Evolutionary conservation across 2,329 filamentous ascomycete genomes (phyloP).

Genomic region (Alternaria triticimaculans): DNA sequence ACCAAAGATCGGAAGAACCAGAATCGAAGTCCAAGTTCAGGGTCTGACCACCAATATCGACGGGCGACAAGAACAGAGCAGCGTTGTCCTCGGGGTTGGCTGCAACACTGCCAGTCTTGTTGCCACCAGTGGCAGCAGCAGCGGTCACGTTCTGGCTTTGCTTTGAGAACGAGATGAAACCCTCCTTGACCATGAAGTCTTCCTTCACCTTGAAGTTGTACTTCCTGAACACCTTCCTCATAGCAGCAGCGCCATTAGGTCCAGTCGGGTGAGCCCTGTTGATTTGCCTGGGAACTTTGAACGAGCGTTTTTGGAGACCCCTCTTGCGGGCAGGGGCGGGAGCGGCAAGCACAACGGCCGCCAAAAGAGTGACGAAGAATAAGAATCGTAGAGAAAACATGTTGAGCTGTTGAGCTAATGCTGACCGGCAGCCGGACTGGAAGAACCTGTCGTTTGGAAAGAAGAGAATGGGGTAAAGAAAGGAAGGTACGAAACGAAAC

Average conservation of each 20-base stretch:
- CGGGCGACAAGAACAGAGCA: slow-evolving; percentile 72
- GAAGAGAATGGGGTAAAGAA: slow-evolving; percentile 23
- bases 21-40: slow-evolving; percentile 76
- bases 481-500: slow-evolving; percentile 30
- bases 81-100: slow-evolving; percentile 71
- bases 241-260: slow-evolving; percentile 64
- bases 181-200: slow-evolving; percentile 29
- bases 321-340: slow-evolving; percentile 45
- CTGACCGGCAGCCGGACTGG: slow-evolving; percentile 49
- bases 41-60: slow-evolving; percentile 72
- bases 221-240: slow-evolving; percentile 73
- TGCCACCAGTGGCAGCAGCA: slow-evolving; percentile 21
- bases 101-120: slow-evolving; percentile 64
- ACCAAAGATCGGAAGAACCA: slow-evolving; percentile 78
- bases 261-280: slow-evolving; percentile 61
- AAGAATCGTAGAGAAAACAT: slow-evolving; percentile 48
- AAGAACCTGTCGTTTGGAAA: slow-evolving; percentile 24
- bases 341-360: slow-evolving; percentile 56
- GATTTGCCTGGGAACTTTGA: slow-evolving; percentile 65
- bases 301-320: slow-evolving; percentile 61
- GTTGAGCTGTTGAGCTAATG: slow-evolving; percentile 41
- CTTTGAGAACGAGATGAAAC: slow-evolving; percentile 49
- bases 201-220: slow-evolving; percentile 57
- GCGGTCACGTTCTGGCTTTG: slow-evolving; percentile 34
- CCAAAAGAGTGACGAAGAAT: slow-evolving; percentile 57